Percentiles rank a stretch among this genome's conserved stretches.
These are phyloP conservation scores for Globisporangium rhizosaccharum DNA, from an alignment of 352 stramenopile genomes.

Conservation along the genomic window DNA sequence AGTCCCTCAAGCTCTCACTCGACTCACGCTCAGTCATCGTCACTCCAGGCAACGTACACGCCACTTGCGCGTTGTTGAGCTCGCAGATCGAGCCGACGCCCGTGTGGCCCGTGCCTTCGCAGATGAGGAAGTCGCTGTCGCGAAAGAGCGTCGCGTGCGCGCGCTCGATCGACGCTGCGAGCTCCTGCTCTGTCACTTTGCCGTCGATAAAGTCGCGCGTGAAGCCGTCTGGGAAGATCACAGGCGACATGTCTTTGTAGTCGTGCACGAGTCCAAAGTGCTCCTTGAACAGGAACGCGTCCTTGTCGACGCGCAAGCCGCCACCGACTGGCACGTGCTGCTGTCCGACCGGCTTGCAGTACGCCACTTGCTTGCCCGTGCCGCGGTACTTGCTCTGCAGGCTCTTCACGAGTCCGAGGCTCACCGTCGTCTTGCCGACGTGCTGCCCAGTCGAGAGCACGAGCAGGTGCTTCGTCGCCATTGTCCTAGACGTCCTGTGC, in stretches of 20 bases:
- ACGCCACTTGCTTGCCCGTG: conserved; percentile 64
- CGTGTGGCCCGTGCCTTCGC: conserved; percentile 92
- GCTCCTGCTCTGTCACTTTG: conserved; percentile 84
- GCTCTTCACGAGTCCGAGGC: conserved; percentile 91
- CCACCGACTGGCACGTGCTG: conserved; percentile 84
- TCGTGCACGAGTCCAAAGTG: conserved; percentile 95
- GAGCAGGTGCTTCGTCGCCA: conserved; percentile 71
- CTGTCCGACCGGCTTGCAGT: conserved; percentile 97
- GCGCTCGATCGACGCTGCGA: conserved; percentile 70
- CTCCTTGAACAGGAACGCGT: conserved; percentile 95
- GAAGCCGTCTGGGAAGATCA: conserved; percentile 96
- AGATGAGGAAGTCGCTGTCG: conserved; percentile 91
- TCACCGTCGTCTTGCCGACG: conserved; percentile 97
- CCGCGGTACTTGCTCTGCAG: conserved; percentile 89
- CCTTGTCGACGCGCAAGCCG: conserved; percentile 87
- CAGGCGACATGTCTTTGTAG: conserved; percentile 96
- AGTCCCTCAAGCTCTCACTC: neutral
- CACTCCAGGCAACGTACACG: conserved; percentile 28
- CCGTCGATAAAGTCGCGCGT: conserved; percentile 96
- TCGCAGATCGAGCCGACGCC: conserved; percentile 90
- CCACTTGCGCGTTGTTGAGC: conserved; percentile 88
- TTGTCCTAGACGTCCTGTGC: conserved; percentile 5
- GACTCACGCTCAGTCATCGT: neutral
- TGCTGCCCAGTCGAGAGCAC: conserved; percentile 93
- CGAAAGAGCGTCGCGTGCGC: conserved; percentile 79